Base-by-base conservation (phyloP, 1,284 basidiomycete species). In the Pyrrhoderma noxium region DNA sequence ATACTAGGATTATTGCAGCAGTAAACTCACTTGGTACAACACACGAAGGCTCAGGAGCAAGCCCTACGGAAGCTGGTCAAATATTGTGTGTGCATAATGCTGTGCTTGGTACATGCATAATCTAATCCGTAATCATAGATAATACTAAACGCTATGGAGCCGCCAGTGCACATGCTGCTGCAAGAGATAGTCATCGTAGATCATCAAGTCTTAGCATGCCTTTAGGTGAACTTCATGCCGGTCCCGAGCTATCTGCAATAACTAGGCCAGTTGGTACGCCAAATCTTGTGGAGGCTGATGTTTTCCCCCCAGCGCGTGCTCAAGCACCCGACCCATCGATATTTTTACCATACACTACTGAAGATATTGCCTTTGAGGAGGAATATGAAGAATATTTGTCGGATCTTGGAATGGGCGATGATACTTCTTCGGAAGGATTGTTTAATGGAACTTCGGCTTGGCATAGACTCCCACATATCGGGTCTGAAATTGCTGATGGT, bases 61-160 rank as follows among this genome's bases (percentile, higher is more conserved):
- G 93, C 95, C n/a, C 73, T 99, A 23, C 84, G 95, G 22, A 84
- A 91, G 58, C 75, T 99, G 23, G 89, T 99, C 58, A 92, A 93
- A 62, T 98, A 96, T 68, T 99, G 90, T 91, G 65, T 67, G 82
- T 68, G n/a, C 31, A 34, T 23, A 38, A 13, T 57, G 48, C 47
- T 41, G 42, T 40, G 4, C 31, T 34, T n/a, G 19, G 8, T 34
- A 16, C 9, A 11, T n/a, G 45, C 19, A 49, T 21, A 18, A 50
- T 56, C 8, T 53, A 50, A 43, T 45, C 9, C 18, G 35, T 46
- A 13, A 4, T 43, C n/a, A 19, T 56, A 90, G 87, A 90, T 62
- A 91, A 90, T 63, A 86, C 73, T 52, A 82, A 82, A 60, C 76
- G 89, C 52, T 91, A 90, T 63, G 87, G 88, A n/a, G 67, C 79